phyloP scores from a whole-genome alignment of 345 rosid species.

The Draba incana region DNA sequence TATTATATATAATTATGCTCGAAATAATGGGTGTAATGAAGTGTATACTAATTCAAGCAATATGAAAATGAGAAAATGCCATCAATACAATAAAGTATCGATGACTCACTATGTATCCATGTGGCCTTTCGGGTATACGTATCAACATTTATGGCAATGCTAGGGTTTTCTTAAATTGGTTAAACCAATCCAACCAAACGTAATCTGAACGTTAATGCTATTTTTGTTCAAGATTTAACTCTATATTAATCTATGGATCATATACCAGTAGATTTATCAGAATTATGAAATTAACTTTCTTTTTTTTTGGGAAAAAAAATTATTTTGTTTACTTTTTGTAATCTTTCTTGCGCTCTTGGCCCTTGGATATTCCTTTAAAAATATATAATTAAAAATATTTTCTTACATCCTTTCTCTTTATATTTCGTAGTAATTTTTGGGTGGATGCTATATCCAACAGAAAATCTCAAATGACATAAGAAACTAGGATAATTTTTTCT shows the following conservation, averaged over 20 bases:
- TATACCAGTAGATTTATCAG: not conserved
- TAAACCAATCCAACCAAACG: constrained; percentile 10
- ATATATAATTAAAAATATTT: not conserved
- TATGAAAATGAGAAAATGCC: constrained; percentile 42
- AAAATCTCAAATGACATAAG: constrained; percentile 17
- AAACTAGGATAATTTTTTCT: not conserved
- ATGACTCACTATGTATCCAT: constrained; percentile 35
- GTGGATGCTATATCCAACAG: no score
- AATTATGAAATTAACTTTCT: not conserved
- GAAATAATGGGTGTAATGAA: constrained; percentile 43
- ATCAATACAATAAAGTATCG: constrained; percentile 42
- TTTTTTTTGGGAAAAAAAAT: not conserved
- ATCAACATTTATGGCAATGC: constrained; percentile 43
- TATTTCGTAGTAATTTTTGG: not conserved
- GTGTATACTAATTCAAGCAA: constrained; percentile 52
- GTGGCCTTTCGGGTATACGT: constrained; percentile 40
- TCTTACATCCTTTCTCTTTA: constrained; percentile 1
- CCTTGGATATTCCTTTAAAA: not conserved
- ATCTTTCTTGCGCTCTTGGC: not conserved
- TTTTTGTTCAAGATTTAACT: not conserved
- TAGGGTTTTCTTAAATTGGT: constrained; percentile 46
- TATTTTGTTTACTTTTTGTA: no score
- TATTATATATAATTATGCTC: constrained; percentile 22
- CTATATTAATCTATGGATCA: not conserved
- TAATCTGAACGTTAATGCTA: not conserved